phyloP scores from a whole-genome alignment of 1,284 basidiomycete genomes.

The Cutaneotrichosporon sp. region DNA sequence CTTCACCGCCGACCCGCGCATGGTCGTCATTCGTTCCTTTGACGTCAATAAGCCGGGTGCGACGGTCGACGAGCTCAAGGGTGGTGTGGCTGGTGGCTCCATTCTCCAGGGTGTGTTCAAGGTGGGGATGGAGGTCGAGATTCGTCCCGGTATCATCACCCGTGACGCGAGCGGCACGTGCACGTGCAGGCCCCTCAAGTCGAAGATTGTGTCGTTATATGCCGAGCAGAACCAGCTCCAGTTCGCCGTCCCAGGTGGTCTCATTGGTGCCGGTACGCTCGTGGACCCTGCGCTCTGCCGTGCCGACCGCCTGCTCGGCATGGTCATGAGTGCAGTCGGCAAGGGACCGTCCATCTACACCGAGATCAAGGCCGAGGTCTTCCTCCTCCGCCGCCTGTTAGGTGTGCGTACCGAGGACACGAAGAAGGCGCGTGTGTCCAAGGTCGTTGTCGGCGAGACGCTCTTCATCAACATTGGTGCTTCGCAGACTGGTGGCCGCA shows the following conservation, averaged over 20 bases:
- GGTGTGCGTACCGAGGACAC: slow-evolving; percentile 98
- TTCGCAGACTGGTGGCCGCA: slow-evolving; percentile 88
- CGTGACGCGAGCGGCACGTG: slow-evolving; percentile 90
- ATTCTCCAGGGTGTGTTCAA: slow-evolving; percentile 90
- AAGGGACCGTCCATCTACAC: slow-evolving; percentile 91
- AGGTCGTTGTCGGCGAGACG: slow-evolving; percentile 89
- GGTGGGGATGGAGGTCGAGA: slow-evolving; percentile 89
- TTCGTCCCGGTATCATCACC: slow-evolving; percentile 93
- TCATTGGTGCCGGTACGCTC: slow-evolving; percentile 96
- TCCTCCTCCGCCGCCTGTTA: slow-evolving; percentile 89
- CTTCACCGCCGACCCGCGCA: slow-evolving; percentile 83
- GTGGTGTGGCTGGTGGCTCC: slow-evolving; percentile 95
- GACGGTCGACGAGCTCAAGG: slow-evolving; percentile 94
- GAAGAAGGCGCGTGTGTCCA: slow-evolving; percentile 92
- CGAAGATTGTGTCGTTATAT: slow-evolving; percentile 82
- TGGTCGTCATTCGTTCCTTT: slow-evolving; percentile 99
- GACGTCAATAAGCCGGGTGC: slow-evolving; percentile 99
- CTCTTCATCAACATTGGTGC: slow-evolving; percentile 92
- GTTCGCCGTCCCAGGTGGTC: slow-evolving; percentile 94
- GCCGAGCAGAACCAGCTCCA: slow-evolving; percentile 93
- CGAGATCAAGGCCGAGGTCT: slow-evolving; percentile 63
- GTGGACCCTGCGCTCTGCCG: slow-evolving; percentile 96
- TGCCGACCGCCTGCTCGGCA: slow-evolving; percentile 93
- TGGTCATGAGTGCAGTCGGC: slow-evolving; percentile 91
- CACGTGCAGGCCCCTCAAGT: slow-evolving; percentile 90